A percentile compares a stretch with the other conserved stretches of the same genome.
Conservation (phyloP, 257 asterid genomes). For the Solanum arcanum region DNA sequence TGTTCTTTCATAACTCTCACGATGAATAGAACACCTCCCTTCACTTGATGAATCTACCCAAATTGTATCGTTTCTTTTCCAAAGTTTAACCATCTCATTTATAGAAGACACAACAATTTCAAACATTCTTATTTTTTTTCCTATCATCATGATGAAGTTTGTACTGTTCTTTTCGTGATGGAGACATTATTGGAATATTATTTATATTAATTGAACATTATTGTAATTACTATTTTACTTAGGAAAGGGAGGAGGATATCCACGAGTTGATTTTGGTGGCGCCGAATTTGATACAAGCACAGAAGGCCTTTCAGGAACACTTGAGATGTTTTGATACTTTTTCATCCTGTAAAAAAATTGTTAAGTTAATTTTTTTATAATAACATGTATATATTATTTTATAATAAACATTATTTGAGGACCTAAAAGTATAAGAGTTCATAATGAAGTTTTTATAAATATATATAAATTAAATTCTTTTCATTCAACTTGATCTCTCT, state of each 20-base stretch:
- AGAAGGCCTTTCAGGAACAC: conserved; percentile 17
- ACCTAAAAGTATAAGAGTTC: neutral
- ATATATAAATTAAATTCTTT: too few species aligned
- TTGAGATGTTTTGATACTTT: conserved; percentile 14
- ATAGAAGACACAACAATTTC: conserved; percentile 32
- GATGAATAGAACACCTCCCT: conserved; percentile 33
- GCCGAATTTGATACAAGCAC: neutral
- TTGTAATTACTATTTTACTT: neutral
- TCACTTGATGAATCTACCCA: conserved; percentile 35
- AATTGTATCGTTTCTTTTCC: conserved; percentile 42
- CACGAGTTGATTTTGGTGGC: neutral
- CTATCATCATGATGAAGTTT: conserved; percentile 2
- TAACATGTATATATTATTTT: neutral
- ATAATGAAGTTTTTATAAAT: neutral
- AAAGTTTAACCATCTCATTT: conserved; percentile 44
- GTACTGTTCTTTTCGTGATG: neutral
- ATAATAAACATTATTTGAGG: neutral
- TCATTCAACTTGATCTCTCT: neutral
- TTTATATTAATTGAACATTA: neutral
- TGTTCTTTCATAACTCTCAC: conserved; percentile 40
- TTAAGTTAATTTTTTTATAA: neutral
- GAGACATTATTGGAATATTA: neutral
- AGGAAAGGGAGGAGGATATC: neutral
- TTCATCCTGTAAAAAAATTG: conserved; percentile 16
- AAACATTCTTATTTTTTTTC: conserved; percentile 26